Evolutionary conservation across 108 stramenopile species (phyloP), one percentile per base, ranked within the genome.

Genomic region (Epithemia pelagica): DNA sequence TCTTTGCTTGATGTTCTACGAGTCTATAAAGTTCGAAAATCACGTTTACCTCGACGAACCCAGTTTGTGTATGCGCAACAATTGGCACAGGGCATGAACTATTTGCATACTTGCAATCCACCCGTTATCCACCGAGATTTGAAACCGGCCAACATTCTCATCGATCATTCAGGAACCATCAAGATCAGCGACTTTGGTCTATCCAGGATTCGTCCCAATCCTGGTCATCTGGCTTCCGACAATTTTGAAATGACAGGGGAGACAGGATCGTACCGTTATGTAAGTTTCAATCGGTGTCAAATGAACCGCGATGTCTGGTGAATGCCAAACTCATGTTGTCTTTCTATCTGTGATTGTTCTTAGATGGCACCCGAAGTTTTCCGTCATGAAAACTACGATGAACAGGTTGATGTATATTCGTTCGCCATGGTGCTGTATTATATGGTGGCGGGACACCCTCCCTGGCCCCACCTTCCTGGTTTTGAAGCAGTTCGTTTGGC

Each of bases 101-200:
- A 95, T 75, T 70, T 97, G 52, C 96, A 97, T 73, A 88, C 90
- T 31, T 89, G 89, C 65, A 75, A 75, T 30, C 96, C 96, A 21
- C 86, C 86, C 0, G 86, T 97, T 67, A 85, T 97, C 28, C 96
- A 97, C 75, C 86, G 94, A 8, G 96, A 97, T 78, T 70, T 96
- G 58, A 95, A 95, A 68, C 84, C 80, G 19, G 89, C 87, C 15
- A 97, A 97, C 70, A 54, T 95, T 18, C 70, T 97, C 53, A 78
- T 94, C 54, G 96, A 97, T 67, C 83, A 80, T 53, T 76, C 75
- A 24, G 96, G 94, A 21, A 80, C 88, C 22, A 68, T 98, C 32
- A 96, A 97, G 71, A 95, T 99, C 59, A 75, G 92, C 2, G 98
- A 99, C 75, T 97, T 99, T 81, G 97, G 96, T 23, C 90, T 99